phyloP scores from a whole-genome alignment of 2,329 filamentous ascomycete genomes.

The Fusarium dimerum region DNA sequence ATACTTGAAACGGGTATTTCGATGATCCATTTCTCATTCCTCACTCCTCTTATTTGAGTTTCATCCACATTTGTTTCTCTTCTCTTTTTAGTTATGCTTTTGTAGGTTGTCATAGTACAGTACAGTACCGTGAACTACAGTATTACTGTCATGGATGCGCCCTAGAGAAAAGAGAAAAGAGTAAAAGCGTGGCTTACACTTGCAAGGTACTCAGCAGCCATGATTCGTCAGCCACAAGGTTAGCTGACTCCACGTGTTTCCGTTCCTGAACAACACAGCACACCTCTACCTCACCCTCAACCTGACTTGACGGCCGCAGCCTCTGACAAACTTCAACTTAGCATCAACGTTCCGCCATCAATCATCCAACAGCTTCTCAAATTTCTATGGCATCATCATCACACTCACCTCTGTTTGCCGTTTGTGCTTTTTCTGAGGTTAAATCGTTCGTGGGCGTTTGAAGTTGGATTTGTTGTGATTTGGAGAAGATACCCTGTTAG shows the following conservation, averaged over 20 bases:
- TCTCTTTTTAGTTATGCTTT: no score
- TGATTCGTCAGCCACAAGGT: no score
- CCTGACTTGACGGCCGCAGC: neutral
- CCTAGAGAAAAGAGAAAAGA: no score
- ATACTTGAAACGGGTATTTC: no score
- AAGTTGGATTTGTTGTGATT: neutral
- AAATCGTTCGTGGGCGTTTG: neutral
- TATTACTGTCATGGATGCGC: no score
- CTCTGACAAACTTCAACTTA: neutral
- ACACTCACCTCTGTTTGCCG: neutral
- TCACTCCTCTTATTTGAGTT: no score
- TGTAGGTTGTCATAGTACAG: no score
- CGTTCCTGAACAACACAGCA: neutral
- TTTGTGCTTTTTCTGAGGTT: neutral
- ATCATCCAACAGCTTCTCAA: neutral
- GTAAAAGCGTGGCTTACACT: no score
- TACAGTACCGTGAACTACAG: no score
- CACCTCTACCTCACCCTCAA: neutral
- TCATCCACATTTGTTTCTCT: no score
- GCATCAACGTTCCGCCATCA: neutral
- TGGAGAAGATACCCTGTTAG: neutral
- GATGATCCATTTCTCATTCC: no score
- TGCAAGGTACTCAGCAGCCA: no score
- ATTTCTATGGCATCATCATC: neutral
- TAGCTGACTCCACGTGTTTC: neutral